Conservation (phyloP, 75 land plant genomes). For the Selaginella moellendorffii region DNA sequence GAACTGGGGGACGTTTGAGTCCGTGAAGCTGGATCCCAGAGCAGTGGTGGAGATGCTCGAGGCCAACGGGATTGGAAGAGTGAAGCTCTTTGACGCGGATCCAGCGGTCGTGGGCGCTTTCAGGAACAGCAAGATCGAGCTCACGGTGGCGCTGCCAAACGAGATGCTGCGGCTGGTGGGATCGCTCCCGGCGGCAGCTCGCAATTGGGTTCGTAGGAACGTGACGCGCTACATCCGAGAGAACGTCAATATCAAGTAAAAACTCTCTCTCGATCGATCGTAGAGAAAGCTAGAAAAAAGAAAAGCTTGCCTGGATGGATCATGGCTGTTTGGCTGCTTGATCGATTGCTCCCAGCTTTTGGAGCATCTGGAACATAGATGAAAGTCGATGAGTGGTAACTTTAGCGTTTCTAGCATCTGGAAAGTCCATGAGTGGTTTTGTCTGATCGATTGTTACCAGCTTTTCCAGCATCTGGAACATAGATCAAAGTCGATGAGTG, state of each 20-base stretch:
- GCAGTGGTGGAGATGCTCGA: conserved; percentile 32
- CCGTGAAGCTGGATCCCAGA: conserved; percentile 38
- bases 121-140: conserved; percentile 36
- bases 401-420: too few species aligned
- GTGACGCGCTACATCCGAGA: conserved; percentile 37
- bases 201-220: conserved; percentile 68
- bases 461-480: too few species aligned
- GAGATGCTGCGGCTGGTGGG: conserved; percentile 34
- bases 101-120: conserved; percentile 50
- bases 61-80: conserved; percentile 45
- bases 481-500: too few species aligned
- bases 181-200: conserved; percentile 37
- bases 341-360: too few species aligned
- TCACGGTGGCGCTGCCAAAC: conserved; percentile 53
- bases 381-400: too few species aligned
- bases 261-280: too few species aligned
- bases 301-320: too few species aligned
- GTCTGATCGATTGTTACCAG: too few species aligned
- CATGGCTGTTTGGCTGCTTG: too few species aligned
- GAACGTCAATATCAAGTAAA: background rate
- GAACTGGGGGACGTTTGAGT: conserved; percentile 52
- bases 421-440: too few species aligned
- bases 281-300: too few species aligned
- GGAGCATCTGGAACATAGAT: too few species aligned
- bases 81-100: conserved; percentile 68